Evolutionary conservation across 106 monocot genomes (phyloP).

Genomic region (Allium cepa): DNA sequence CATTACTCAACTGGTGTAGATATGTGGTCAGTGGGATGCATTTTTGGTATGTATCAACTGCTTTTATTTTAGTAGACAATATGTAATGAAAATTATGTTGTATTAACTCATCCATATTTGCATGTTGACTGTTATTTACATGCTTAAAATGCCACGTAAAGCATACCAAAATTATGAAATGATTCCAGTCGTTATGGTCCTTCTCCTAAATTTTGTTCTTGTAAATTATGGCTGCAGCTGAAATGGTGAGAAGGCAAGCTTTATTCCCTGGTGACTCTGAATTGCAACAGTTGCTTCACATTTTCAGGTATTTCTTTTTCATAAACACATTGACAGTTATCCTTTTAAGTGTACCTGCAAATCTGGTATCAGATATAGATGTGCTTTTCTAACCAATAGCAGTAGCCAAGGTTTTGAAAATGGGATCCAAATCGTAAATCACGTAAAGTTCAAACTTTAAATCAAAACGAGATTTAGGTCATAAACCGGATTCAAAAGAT

Average conservation of each 20-base stretch:
- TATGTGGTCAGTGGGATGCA: conserved; percentile 99
- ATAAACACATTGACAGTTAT: background rate
- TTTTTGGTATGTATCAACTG: conserved; percentile 63
- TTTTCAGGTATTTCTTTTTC: conserved; percentile 60
- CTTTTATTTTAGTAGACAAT: background rate
- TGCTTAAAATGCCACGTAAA: too few species aligned
- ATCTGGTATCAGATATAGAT: background rate
- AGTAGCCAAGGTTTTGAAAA: background rate
- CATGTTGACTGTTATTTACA: background rate
- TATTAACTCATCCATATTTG: too few species aligned
- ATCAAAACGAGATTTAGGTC: too few species aligned
- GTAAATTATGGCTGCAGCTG: conserved; percentile 39
- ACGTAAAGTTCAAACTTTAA: background rate
- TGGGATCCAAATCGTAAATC: background rate
- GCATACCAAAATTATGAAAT: too few species aligned
- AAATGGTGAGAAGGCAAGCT: conserved; percentile 95
- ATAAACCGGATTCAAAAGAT: too few species aligned
- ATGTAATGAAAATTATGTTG: too few species aligned
- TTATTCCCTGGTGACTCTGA: conserved; percentile 96
- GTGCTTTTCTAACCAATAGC: background rate
- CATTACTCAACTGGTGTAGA: conserved; percentile 93
- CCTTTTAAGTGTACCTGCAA: background rate
- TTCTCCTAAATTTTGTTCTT: background rate
- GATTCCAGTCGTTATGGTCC: too few species aligned
- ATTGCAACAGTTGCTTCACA: conserved; percentile 96